Conservation (phyloP, 1,284 basidiomycete genomes). For the Microbotryum lychnidis-dioicae region DNA sequence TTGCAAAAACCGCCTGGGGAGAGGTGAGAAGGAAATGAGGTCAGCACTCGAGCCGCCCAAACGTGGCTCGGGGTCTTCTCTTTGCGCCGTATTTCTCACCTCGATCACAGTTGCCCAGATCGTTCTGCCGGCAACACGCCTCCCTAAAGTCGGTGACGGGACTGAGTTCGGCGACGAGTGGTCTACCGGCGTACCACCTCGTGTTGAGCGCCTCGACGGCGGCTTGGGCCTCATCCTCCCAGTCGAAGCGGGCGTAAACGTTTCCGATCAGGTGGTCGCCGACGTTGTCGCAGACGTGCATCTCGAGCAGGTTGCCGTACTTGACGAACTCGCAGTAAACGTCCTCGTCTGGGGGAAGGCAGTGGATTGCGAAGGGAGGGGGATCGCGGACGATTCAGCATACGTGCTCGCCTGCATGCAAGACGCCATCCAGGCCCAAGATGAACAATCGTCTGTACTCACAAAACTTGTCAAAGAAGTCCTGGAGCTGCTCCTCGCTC, state of each 20-base stretch:
- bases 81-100: conserved; percentile 18
- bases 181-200: conserved; percentile 94
- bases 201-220: conserved; percentile 91
- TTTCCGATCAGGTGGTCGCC: conserved; percentile 98
- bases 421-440: not conserved
- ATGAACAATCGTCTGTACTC: conserved; percentile 51
- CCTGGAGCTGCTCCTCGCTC: conserved; percentile 76
- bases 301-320: conserved; percentile 88
- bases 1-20: conserved; percentile 73
- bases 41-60: no score
- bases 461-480: conserved; percentile 94
- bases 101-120: conserved; percentile 67
- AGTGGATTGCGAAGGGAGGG: not conserved
- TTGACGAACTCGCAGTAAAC: conserved; percentile 67
- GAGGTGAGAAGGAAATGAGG: conserved; percentile 64
- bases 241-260: conserved; percentile 95
- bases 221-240: conserved; percentile 92
- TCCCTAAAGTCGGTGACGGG: conserved; percentile 99
- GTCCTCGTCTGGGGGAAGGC: conserved; percentile 27
- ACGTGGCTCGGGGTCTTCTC: no score
- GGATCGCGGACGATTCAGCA: not conserved
- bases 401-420: not conserved
- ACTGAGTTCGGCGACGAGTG: conserved; percentile 94
- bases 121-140: conserved; percentile 96
- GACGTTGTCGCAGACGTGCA: conserved; percentile 99